Conservation (phyloP, 257 asterid genomes). For the Nicotiana paniculata region DNA sequence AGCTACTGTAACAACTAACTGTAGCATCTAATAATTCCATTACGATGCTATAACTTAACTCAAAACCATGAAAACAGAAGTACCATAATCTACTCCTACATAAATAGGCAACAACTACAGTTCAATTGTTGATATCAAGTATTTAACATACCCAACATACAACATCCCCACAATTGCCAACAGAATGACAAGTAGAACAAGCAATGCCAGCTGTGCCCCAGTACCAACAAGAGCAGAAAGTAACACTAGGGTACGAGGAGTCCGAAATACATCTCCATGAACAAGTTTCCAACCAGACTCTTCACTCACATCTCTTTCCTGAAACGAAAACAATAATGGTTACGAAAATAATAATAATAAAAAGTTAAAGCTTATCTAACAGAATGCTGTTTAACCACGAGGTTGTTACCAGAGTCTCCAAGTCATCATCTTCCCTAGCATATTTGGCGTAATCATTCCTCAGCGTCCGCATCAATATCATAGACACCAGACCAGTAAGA, state of each 20-base stretch:
- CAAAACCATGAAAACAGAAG: background rate
- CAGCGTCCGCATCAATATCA: conserved; percentile 94
- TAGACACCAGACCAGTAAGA: conserved; percentile 93
- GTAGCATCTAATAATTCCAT: background rate
- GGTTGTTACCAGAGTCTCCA: conserved; percentile 76
- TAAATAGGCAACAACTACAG: background rate
- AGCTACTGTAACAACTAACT: background rate
- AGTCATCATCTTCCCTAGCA: conserved; percentile 98
- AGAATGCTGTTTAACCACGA: background rate
- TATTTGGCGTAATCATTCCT: conserved; percentile 97
- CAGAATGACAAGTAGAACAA: conserved; percentile 51
- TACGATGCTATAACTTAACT: background rate
- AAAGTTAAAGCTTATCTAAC: background rate
- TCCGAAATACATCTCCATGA: conserved; percentile 57
- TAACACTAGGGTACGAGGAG: conserved; percentile 39
- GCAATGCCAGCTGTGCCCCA: conserved; percentile 54
- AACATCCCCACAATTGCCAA: conserved; percentile 55
- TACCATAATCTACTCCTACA: conserved; percentile 2
- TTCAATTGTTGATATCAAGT: background rate
- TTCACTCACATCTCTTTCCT: conserved; percentile 63
- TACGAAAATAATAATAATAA: background rate
- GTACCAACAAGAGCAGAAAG: conserved; percentile 59
- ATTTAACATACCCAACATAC: conserved; percentile 50
- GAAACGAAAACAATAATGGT: conserved; percentile 3
- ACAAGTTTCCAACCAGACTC: conserved; percentile 74